Base-by-base conservation (phyloP, 2,329 filamentous ascomycete genomes). In the Alternaria gaisen region DNA sequence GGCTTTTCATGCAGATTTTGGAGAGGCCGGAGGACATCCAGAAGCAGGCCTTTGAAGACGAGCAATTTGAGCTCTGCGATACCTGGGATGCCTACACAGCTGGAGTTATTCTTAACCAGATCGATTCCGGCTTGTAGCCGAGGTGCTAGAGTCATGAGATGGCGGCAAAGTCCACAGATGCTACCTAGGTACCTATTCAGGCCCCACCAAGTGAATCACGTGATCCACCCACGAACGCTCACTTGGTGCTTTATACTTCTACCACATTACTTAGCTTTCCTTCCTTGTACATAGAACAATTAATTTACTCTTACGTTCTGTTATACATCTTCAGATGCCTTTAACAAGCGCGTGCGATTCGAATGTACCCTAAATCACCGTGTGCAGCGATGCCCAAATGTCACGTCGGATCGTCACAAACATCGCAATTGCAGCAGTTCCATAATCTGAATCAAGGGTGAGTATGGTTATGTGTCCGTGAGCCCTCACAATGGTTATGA, bases 21-120 rank as follows among this genome's bases (percentile, higher is more conserved):
- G 72, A 77, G 59, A 58, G 66, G 3, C 66, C 66, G 2, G 69
- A 73, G 11, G 72, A 75, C 16, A 72, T 77, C 38, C 46, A 63
- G 30, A 58, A 57, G 12, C 57, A 68, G 48, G 41, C 63, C 4
- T 68, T 76, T 32, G 70, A 67, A 24, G 54, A 66, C 14, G 65
- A 70, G 52, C 57, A 66, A 6, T 65, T 69, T 18, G 60, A 57
- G 3, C 56, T 64, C 43, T 73, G 72, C 60, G 62, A 64, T 12
- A 52, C 63, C 20, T 80, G 80, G 80, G 67, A 64, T 51, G 65
- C 72, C 0, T 80, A 71, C 51, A 74, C 77, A 2, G 55, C 65
- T 14, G 9, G 16, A 4, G 67, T 68, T 32, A 47, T 60, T 0
- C 62, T 68, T 1, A 68, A 74, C 53, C 72, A 74, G 60, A 73